These are phyloP conservation scores for Trypanosoma boissoni DNA, from an alignment of 208 protist genomes.

Conservation along the genomic window DNA sequence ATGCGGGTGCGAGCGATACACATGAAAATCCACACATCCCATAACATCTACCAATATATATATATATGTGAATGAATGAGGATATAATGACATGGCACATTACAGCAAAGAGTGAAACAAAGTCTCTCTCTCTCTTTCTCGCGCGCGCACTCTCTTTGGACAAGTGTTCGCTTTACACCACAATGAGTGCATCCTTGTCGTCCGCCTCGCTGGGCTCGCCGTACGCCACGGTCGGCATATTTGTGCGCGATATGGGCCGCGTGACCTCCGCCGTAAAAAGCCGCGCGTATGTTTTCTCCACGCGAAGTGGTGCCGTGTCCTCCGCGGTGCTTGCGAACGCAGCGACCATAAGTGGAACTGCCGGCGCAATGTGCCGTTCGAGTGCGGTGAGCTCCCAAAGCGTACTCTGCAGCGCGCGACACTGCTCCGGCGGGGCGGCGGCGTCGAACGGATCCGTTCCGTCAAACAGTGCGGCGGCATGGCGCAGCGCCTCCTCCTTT, in stretches of 20 bases:
- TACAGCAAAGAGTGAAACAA: too few relatives aligned
- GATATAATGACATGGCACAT: too few relatives aligned
- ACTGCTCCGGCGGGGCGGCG: conserved; percentile 34
- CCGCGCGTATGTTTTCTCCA: conserved; percentile 82
- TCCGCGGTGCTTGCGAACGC: conserved; percentile 75
- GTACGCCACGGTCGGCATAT: conserved; percentile 76
- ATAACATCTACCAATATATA: too few relatives aligned
- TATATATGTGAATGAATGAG: too few relatives aligned
- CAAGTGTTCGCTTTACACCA: conserved; percentile 26
- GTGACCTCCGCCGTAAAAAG: conserved; percentile 85
- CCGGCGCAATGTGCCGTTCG: conserved; percentile 81
- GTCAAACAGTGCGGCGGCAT: conserved; percentile 70
- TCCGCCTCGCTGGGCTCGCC: conserved; percentile 36
- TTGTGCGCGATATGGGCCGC: conserved; percentile 41
- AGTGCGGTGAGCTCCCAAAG: conserved; percentile 89
- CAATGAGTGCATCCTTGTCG: conserved; percentile 29
- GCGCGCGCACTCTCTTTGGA: not conserved
- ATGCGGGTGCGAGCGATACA: too few relatives aligned
- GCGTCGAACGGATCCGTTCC: conserved; percentile 70
- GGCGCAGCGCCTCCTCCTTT: conserved; percentile 36
- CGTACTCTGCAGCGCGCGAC: conserved; percentile 73
- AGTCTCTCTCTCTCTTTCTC: too few relatives aligned
- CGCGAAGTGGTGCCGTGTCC: conserved; percentile 81
- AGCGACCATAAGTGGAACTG: conserved; percentile 83
- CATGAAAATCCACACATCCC: too few relatives aligned